Conservation (phyloP, 148 eudicot genomes). For the Rhododendron griersonianum region DNA sequence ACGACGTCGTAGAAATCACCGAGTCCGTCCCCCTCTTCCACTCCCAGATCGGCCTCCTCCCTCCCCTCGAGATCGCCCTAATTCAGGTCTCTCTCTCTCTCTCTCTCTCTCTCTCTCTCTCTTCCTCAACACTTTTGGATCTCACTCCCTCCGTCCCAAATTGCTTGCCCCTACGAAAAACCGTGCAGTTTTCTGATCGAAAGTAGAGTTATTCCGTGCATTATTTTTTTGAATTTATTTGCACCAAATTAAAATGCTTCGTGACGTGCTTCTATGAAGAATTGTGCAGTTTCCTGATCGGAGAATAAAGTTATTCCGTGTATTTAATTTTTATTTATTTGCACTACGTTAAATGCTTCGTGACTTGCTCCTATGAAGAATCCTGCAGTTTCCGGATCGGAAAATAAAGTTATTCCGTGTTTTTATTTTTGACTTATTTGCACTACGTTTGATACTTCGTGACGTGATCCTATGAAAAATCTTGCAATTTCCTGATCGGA, state of each 20-base stretch:
- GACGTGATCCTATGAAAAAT: no score
- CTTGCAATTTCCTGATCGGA: no score
- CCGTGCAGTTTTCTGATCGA: background rate
- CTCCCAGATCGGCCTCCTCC: conserved; percentile 69
- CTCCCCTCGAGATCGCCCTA: conserved; percentile 90
- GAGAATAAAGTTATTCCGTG: background rate
- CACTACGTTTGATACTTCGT: no score
- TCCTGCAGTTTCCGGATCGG: no score
- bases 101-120: background rate
- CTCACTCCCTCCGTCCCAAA: background rate
- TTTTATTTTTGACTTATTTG: no score
- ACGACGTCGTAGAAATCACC: conserved; percentile 47
- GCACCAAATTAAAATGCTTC: background rate
- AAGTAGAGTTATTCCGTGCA: background rate
- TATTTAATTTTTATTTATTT: no score
- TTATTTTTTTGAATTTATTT: background rate
- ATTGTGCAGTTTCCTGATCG: background rate
- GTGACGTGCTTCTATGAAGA: background rate
- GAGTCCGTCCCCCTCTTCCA: conserved; percentile 86
- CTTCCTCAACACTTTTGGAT: background rate
- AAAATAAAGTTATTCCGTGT: no score
- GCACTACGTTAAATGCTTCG: no score
- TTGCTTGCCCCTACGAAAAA: background rate
- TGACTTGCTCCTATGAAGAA: no score
- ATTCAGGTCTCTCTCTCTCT: conserved; percentile 40